These are phyloP conservation scores for Ascoidea rubescens DNA, from an alignment of 805 yeast genomes.

Conservation along the genomic window DNA sequence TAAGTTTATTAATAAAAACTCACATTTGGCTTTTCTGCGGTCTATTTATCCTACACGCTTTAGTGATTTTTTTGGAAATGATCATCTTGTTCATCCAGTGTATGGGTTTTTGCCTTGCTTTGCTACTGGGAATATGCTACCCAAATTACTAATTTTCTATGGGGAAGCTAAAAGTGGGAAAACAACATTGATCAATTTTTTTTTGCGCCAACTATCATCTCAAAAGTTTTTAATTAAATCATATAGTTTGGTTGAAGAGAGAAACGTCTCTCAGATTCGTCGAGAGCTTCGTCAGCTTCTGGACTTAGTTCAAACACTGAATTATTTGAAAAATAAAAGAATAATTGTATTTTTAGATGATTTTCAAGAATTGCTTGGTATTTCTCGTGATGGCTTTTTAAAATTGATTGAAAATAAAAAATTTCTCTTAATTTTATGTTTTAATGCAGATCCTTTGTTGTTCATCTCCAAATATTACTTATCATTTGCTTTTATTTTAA, in stretches of 20 bases:
- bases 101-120: slow-evolving; percentile 58
- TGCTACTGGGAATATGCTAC: slow-evolving; percentile 49
- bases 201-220: slow-evolving; percentile 13
- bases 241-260: too few species aligned
- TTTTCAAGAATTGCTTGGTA: slow-evolving; percentile 73
- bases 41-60: slow-evolving; percentile 61
- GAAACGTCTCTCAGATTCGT: too few species aligned
- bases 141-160: slow-evolving; percentile 58
- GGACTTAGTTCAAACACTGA: too few species aligned
- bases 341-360: slow-evolving; percentile 84
- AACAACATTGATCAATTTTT: slow-evolving; percentile 60
- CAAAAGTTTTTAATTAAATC: too few species aligned
- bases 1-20: neutral
- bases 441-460: slow-evolving; percentile 22
- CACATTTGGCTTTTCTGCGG: slow-evolving; percentile 47
- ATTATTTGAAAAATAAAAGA: slow-evolving; percentile 10
- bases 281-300: too few species aligned
- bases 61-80: slow-evolving; percentile 72
- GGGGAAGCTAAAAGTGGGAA: slow-evolving; percentile 95
- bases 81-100: slow-evolving; percentile 48
- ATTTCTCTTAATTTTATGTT: slow-evolving; percentile 79
- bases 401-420: slow-evolving; percentile 79
- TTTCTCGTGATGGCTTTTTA: slow-evolving; percentile 80
- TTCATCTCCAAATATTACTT: too few species aligned
- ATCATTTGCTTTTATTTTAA: too few species aligned